A percentile compares a stretch with the other conserved stretches of the same genome.
phyloP scores from a whole-genome alignment of 148 eudicot species.

The Persicaria maculosa region DNA sequence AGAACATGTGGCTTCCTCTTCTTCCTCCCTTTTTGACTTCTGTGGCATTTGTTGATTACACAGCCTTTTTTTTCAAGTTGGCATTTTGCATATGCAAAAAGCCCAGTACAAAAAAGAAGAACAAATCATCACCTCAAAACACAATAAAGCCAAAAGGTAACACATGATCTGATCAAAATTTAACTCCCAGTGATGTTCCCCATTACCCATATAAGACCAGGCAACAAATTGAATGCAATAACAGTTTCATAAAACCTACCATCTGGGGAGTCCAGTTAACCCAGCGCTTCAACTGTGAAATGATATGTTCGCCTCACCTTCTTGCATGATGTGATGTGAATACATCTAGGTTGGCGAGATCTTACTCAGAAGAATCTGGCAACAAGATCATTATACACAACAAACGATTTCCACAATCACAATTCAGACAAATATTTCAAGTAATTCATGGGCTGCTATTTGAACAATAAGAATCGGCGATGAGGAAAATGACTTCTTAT shows the following conservation, averaged over 20 bases:
- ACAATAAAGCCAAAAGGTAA: not conserved
- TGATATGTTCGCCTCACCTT: not conserved
- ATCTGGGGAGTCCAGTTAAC: not conserved
- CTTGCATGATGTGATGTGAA: not conserved
- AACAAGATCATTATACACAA: not conserved
- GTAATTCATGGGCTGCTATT: not conserved
- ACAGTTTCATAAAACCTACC: not conserved
- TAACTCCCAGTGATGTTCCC: conserved; percentile 6
- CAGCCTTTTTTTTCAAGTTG: conserved; percentile 13
- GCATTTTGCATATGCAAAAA: not conserved
- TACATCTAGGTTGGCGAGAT: no score
- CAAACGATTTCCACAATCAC: not conserved
- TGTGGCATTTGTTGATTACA: conserved; percentile 24
- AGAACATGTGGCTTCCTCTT: conserved; percentile 17
- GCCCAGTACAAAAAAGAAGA: not conserved
- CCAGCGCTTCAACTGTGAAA: not conserved
- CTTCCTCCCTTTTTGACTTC: conserved; percentile 45
- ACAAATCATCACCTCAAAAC: conserved; percentile 5
- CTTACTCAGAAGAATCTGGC: no score
- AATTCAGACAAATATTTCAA: not conserved
- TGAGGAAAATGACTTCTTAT: not conserved
- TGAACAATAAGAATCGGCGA: not conserved
- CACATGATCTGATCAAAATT: conserved; percentile 19
- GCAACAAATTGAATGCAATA: not conserved
- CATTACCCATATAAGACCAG: conserved; percentile 13